Base-by-base conservation (phyloP, 2,329 filamentous ascomycete species). In the Tothia fuscella region DNA sequence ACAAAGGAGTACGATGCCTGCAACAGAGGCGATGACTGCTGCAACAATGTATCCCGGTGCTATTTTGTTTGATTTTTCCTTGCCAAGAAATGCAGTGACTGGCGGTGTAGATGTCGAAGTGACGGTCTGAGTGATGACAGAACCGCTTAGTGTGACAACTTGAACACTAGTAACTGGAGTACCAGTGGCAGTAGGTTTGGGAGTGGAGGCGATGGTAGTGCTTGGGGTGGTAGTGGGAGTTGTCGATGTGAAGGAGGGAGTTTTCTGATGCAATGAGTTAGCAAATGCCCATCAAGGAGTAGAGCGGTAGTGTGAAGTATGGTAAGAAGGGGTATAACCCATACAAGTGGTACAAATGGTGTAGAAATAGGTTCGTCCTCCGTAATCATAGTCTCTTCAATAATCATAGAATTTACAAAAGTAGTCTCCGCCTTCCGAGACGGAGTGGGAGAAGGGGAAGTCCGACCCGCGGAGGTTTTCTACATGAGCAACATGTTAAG, bases 31-130 rank as follows among this genome's bases (percentile, higher is more conserved):
- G 26, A 67, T 55, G 14, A 67, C 66, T 37, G 62, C 60, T 22
- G 65, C 67, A 13, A 61, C 66, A 31, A 69, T 67, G n/a, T 59
- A 61, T 6, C 63, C 65, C 20, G 55, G 55, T 25, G 64, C 64
- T 29, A 36, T 52, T 41, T 28, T 50, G 42, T 14, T 41, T 21
- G 41, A 38, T 16, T 40, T 30, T 25, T 44, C 46, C 31, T 50
- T 44, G 47, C 35, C 6, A 52, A 46, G 6, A 53, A 50, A 1
- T 56, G 53, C 5, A 30, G 12, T 29, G 3, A 12, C 20, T 21
- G 20, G 30, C 9, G 10, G 6, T 10, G 53, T 46, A 3, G 60
- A 58, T 14, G 56, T 62, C 9, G 56, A 55, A 3, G 65, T 62
- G 12, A 70, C 56, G 2, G 64, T 68, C 25, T 66, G 55, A 4